phyloP scores from a whole-genome alignment of 208 protist species.

The Crithidia sp. region DNA sequence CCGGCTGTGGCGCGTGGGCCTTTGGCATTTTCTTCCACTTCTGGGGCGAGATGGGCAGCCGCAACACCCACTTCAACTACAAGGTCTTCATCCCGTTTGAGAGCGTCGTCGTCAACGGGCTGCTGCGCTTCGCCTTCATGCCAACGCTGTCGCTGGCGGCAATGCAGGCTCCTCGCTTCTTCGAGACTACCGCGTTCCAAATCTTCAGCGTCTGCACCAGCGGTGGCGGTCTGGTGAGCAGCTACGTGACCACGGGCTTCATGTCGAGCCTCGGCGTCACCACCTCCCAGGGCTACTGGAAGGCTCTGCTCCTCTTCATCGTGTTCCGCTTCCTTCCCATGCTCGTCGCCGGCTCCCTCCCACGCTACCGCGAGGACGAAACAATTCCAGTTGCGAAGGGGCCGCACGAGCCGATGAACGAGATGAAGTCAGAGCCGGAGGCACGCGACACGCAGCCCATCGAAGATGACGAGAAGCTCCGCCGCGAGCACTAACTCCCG shows the following conservation, averaged over 20 bases:
- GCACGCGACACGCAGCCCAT: background rate
- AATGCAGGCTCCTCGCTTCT: slow-evolving; percentile 37
- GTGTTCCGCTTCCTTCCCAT: slow-evolving; percentile 34
- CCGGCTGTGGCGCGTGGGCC: slow-evolving; percentile 31
- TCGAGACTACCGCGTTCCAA: slow-evolving; percentile 39
- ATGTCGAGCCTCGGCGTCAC: slow-evolving; percentile 24
- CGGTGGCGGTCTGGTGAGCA: slow-evolving; percentile 28
- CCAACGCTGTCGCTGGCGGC: slow-evolving; percentile 39
- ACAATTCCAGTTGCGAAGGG: slow-evolving; percentile 11
- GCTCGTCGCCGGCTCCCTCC: slow-evolving; percentile 24
- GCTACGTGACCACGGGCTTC: slow-evolving; percentile 13
- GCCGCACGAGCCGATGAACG: slow-evolving; percentile 3
- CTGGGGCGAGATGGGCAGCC: slow-evolving; percentile 31
- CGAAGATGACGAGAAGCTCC: background rate
- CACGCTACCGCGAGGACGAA: slow-evolving; percentile 33
- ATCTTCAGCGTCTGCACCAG: slow-evolving; percentile 33
- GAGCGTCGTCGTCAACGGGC: slow-evolving; percentile 25
- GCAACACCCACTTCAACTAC: slow-evolving; percentile 28
- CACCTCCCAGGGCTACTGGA: slow-evolving; percentile 29
- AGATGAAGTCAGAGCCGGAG: slow-evolving; percentile 2
- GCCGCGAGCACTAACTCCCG: background rate
- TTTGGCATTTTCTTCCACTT: slow-evolving; percentile 40
- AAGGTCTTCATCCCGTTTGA: slow-evolving; percentile 44
- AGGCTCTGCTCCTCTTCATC: slow-evolving; percentile 29
- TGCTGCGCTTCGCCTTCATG: slow-evolving; percentile 50